Base-by-base conservation (phyloP, 106 monocot genomes). In the Allium fistulosum region DNA sequence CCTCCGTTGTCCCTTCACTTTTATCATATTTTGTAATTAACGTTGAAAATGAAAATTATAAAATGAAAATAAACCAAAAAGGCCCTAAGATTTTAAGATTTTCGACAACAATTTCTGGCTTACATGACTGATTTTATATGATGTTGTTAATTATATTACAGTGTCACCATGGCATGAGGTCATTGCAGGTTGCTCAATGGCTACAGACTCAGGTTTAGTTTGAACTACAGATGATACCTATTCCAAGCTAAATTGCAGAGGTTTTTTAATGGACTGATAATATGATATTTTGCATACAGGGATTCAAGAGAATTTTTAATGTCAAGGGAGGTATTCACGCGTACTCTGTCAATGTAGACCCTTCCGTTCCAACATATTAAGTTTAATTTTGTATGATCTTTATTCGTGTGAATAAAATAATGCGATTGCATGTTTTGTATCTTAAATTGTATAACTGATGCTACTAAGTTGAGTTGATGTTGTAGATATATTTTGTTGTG, bases 141-240 rank as follows among this genome's bases (percentile, higher is more conserved):
- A 1, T 7, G 46, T 66, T 51, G 9, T 22, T 22, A 51, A 48
- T 10, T 51, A 9, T 4, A 26, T 51, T 8, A 9, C 84, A 97
- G 92, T 99, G 97, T 73, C 97, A 92, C 76, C 92, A 93, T 78
- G 92, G 97, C 15, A 62, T 85, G 66, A 68, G 97, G 50, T 99
- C 97, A 0, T 66, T 90, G 26, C 97, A 99, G 66, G 83, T 99
- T 45, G 97, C 92, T 7, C 80, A 83, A 78, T 99, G 92, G 97
- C 81, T 99, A 77, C 97, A 90, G 58, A 77, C 97, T 47, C 97
- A 99, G 86, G 88, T 89, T 79, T 15, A 26, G 26, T 26, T 52
- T 52, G 11, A 22, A 26, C 53, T 26, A 18, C 17, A 16, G 9
- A 49, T 49, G 10, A 49, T 17, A 2, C 15, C 27, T 37, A 37